phyloP scores from a whole-genome alignment of 2,329 filamentous ascomycete genomes.

The Ceratocystis diversiconidia region DNA sequence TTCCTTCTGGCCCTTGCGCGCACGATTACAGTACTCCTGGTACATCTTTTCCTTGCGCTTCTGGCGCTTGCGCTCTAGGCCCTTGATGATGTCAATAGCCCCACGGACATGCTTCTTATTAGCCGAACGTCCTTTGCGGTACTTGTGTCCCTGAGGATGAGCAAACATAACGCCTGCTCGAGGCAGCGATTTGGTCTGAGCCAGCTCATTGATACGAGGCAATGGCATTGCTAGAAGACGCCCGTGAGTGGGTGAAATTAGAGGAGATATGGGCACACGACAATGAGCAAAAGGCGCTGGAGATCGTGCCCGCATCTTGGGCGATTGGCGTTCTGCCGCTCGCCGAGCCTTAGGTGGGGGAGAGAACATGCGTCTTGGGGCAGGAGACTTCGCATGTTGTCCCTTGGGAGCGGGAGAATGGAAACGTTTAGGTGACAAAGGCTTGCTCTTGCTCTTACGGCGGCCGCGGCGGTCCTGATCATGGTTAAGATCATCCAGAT shows the following conservation, averaged over 20 bases:
- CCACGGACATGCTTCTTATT: slow-evolving; percentile 59
- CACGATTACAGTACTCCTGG: slow-evolving; percentile 76
- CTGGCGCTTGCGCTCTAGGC: slow-evolving; percentile 84
- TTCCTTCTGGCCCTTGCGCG: slow-evolving; percentile 50
- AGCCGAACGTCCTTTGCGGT: slow-evolving; percentile 30
- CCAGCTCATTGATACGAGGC: background rate
- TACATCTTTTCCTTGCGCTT: slow-evolving; percentile 85
- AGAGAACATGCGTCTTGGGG: slow-evolving; percentile 27
- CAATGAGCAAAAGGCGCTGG: slow-evolving; percentile 42
- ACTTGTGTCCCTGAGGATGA: slow-evolving; percentile 22
- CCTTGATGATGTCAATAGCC: slow-evolving; percentile 96
- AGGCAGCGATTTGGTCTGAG: slow-evolving; percentile 66
- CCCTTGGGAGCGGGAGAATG: slow-evolving; percentile 34
- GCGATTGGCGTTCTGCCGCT: slow-evolving; percentile 6
- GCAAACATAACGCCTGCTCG: slow-evolving; percentile 59
- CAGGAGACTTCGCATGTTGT: slow-evolving; percentile 24
- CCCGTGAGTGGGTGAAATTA: slow-evolving; percentile 49
- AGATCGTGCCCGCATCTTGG: slow-evolving; percentile 32
- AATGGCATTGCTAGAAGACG: slow-evolving; percentile 30
- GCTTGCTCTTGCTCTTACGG: slow-evolving; percentile 35
- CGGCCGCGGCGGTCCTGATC: slow-evolving; percentile 35
- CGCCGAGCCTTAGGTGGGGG: slow-evolving; percentile 27
- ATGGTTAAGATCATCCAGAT: slow-evolving; percentile 51
- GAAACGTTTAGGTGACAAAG: slow-evolving; percentile 31
- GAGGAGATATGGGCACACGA: slow-evolving; percentile 49